phyloP scores from a whole-genome alignment of 2,329 filamentous ascomycete species.

The Botrytis aclada region DNA sequence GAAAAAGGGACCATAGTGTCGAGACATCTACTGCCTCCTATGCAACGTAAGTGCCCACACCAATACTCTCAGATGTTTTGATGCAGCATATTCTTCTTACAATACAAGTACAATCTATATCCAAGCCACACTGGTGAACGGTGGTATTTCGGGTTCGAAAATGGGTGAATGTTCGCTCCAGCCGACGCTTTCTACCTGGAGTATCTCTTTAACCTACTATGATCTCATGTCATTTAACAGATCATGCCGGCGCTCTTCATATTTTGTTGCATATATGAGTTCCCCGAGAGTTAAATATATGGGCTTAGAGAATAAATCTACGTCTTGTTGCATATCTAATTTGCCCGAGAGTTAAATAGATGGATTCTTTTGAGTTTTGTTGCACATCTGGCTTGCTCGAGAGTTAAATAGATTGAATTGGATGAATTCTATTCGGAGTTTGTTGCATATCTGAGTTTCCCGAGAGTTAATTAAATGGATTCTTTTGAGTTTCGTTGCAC shows the following conservation, averaged over 20 bases:
- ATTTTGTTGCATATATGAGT: background rate
- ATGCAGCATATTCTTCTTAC: background rate
- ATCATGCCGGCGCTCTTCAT: rapidly evolving
- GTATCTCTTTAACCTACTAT: background rate
- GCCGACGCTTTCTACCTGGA: background rate
- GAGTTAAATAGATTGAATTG: no score
- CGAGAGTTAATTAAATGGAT: no score
- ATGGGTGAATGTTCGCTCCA: background rate
- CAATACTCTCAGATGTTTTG: background rate
- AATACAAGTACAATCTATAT: no score
- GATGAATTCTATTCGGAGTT: background rate
- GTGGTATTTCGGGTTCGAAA: background rate
- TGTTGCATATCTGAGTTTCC: background rate
- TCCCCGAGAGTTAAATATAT: no score
- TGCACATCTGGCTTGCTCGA: background rate
- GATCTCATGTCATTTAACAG: background rate
- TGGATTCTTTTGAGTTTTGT: background rate
- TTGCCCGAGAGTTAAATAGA: background rate
- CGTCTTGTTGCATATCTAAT: background rate
- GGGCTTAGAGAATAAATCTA: no score
- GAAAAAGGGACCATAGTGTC: background rate
- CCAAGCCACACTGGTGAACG: background rate
- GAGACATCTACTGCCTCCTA: background rate
- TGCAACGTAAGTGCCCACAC: background rate
- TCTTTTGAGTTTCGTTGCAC: background rate